Base-by-base conservation (phyloP, 768 basidiomycete genomes). In the Serendipita indica region DNA sequence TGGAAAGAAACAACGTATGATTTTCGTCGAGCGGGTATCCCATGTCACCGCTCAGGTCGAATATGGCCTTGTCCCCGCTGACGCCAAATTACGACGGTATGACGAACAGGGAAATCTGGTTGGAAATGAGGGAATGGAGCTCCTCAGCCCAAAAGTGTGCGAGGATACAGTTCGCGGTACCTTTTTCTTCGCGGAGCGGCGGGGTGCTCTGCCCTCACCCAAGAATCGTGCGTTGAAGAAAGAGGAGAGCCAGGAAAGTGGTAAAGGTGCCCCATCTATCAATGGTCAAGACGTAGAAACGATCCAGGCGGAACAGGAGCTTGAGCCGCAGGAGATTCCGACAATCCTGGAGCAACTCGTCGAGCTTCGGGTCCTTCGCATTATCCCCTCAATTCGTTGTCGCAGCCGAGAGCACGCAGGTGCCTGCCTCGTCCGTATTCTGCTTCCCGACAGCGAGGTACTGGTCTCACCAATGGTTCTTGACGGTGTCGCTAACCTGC, bases 11-110 rank as follows among this genome's bases (percentile, higher is more conserved):
- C 49, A 54, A n/a, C 20, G n/a, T 5, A 54, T 54, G 49, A 32
- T 54, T 28, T 32, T 54, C 22, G 49, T 54, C 22, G 49, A 54
- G 49, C 49, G 49, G n/a, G 49, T 54, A 32, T 25, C 49, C 20
- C 49, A 54, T 28, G 30, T 54, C 30, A 54, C 49, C 3, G 49
- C 49, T 30, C 49, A 54, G 30, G 49, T 54, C 49, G 49, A 54
- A 27, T 54, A 54, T 28, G 49, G 49, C n/a, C 22, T 54, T 16
- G 30, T 54, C 3, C 49, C 49, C 22, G 49, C 49, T 3, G 49
- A 54, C n/a, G 20, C 49, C 20, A 54, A 25, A n/a, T 32, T 27
- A 16, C 20, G 49, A 6, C 18, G 30, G 30, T 54, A 54, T n/a
- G 49, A 54, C 30, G 49, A 54, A 54, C 22, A 54, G 30, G 49